Conservation (phyloP, 1,284 basidiomycete genomes). For the Apiotrichum montevideense region DNA sequence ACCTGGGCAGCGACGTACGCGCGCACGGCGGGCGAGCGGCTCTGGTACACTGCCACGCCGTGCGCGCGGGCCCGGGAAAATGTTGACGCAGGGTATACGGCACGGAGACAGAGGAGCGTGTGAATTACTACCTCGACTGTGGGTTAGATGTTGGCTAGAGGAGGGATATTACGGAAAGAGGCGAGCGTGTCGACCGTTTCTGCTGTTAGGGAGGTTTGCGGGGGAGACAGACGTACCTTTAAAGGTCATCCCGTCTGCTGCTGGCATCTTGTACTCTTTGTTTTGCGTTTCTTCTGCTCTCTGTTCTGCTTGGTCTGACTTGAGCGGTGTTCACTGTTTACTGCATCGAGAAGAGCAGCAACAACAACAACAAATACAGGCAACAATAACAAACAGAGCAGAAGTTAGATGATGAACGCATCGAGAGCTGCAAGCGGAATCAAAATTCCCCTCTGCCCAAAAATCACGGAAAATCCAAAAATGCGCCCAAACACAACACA, state of each 20-base stretch:
- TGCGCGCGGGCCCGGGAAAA: conserved; percentile 84
- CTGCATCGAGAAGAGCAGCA: too few relatives aligned
- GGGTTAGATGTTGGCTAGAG: not conserved
- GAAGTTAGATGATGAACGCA: too few relatives aligned
- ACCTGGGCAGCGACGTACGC: conserved; percentile 76
- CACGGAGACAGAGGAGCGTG: conserved; percentile 80
- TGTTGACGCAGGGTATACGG: conserved; percentile 79
- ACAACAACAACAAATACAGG: too few relatives aligned
- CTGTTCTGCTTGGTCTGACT: too few relatives aligned
- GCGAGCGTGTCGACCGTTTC: conserved; percentile 38
- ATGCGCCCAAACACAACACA: not conserved
- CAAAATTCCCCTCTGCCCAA: not conserved
- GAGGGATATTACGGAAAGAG: conserved; percentile 31
- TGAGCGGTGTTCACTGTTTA: too few relatives aligned
- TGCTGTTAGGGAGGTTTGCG: conserved; percentile 11
- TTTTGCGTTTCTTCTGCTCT: too few relatives aligned
- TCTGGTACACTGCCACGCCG: conserved; percentile 82
- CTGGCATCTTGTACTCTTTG: too few relatives aligned
- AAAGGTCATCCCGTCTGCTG: too few relatives aligned
- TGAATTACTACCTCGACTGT: conserved; percentile 89
- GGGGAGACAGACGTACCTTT: too few relatives aligned
- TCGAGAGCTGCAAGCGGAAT: too few relatives aligned
- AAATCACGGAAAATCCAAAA: not conserved
- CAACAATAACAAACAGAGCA: too few relatives aligned
- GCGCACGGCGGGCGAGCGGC: conserved; percentile 77